A percentile compares a stretch with the other conserved stretches of the same genome.
Conservation (phyloP, 495 filamentous ascomycete genomes). For the Lepraria neglecta region DNA sequence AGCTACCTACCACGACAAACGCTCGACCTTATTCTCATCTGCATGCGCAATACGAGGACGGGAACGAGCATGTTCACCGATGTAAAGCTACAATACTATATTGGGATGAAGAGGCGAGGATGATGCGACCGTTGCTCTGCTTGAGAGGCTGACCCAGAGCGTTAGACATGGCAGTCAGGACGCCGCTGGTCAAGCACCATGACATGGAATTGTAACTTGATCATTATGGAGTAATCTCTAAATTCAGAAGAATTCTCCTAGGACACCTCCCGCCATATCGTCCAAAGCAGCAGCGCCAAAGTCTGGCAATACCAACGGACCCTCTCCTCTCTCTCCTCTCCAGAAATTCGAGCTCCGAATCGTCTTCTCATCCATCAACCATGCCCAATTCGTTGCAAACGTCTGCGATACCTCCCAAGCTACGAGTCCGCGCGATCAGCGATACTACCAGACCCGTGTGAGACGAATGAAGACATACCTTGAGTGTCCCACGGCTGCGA, state of each 20-base stretch:
- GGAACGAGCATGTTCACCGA: no score
- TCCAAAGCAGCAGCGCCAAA: background rate
- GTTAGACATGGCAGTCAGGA: no score
- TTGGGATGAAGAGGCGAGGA: no score
- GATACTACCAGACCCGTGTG: background rate
- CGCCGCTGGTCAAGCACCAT: no score
- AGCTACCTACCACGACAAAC: no score
- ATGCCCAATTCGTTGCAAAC: constrained; percentile 18
- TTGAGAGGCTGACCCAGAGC: no score
- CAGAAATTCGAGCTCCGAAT: constrained; percentile 22
- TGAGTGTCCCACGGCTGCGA: constrained; percentile 15
- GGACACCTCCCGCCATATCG: background rate
- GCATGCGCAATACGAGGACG: no score
- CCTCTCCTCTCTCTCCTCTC: constrained; percentile 21
- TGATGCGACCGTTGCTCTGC: no score
- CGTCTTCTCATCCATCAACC: constrained; percentile 15
- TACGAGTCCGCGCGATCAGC: background rate
- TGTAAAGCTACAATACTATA: no score
- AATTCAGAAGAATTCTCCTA: background rate
- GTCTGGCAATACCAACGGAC: constrained; percentile 13
- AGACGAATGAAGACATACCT: constrained; percentile 1
- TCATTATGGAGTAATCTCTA: no score
- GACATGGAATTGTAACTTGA: no score
- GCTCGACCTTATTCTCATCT: no score
- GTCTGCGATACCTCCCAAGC: constrained; percentile 22